These are phyloP conservation scores for Tritrichomonas musculus DNA, from an alignment of 208 protist species.

Conservation along the genomic window DNA sequence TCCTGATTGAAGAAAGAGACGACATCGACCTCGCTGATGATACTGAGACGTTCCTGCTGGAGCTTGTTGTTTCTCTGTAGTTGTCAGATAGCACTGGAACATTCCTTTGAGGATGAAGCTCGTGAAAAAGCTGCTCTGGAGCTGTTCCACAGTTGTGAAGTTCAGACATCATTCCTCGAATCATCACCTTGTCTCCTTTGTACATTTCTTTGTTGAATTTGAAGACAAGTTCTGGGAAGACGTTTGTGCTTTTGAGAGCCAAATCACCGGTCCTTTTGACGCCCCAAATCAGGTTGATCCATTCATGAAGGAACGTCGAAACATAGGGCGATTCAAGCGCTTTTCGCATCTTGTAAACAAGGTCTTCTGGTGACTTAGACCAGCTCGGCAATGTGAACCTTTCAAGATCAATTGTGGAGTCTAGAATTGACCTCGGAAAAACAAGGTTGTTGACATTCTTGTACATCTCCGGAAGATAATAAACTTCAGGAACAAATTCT, in stretches of 20 bases:
- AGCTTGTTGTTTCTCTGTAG: neutral
- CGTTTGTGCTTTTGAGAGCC: neutral
- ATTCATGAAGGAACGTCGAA: neutral
- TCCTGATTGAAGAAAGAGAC: too few species aligned
- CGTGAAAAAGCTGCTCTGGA: neutral
- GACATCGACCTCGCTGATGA: too few species aligned
- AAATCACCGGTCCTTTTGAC: neutral
- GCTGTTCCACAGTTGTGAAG: constrained; percentile 21
- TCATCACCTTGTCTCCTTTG: neutral
- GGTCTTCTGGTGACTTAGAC: neutral
- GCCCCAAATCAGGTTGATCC: constrained; percentile 32
- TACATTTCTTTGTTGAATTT: neutral
- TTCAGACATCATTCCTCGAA: neutral
- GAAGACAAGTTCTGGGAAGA: neutral
- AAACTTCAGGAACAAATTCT: constrained; percentile 61
- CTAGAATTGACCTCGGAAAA: neutral
- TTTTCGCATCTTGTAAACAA: neutral
- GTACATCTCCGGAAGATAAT: constrained; percentile 50
- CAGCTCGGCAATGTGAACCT: constrained; percentile 43
- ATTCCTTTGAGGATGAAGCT: neutral
- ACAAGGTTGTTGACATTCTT: constrained; percentile 50
- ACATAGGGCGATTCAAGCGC: neutral
- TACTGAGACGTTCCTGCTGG: neutral
- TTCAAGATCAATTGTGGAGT: neutral
- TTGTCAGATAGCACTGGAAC: neutral